phyloP scores from a whole-genome alignment of 495 filamentous ascomycete genomes.

The Geoglossum glabrum region DNA sequence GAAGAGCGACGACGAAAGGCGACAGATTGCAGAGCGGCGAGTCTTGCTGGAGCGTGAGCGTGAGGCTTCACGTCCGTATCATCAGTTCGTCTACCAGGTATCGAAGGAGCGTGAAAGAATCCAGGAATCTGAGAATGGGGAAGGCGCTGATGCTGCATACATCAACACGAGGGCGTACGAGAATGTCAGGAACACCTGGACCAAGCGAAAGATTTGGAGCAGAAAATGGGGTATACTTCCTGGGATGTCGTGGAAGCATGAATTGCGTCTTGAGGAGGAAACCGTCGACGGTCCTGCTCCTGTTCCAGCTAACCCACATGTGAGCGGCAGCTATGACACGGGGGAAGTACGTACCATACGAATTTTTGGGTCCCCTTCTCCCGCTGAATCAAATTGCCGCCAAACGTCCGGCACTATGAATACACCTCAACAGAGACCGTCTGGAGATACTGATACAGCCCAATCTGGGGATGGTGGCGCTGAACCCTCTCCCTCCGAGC shows the following conservation, averaged over 20 bases:
- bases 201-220: conserved; percentile 13
- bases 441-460: no score
- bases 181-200: conserved; percentile 13
- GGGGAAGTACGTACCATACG: no score
- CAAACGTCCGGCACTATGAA: no score
- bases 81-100: conserved; percentile 10
- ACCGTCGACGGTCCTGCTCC: not conserved
- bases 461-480: no score
- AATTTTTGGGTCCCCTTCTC: no score
- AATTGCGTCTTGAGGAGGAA: conserved; percentile 8
- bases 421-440: no score
- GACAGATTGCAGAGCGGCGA: not conserved
- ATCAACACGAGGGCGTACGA: conserved; percentile 4
- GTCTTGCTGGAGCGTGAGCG: not conserved
- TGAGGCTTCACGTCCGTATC: conserved; percentile 9
- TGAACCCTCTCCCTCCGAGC: no score
- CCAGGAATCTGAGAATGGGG: not conserved
- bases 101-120: conserved; percentile 8
- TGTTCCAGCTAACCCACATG: no score
- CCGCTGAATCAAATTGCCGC: no score
- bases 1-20: conserved; percentile 1
- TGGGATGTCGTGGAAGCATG: conserved; percentile 15
- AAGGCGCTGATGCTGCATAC: not conserved
- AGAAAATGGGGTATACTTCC: conserved; percentile 13
- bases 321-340: no score